Percentiles rank a stretch among this genome's conserved stretches.
Evolutionary conservation across 2,329 filamentous ascomycete species (phyloP).

Genomic region (Zymoseptoria crescenta): DNA sequence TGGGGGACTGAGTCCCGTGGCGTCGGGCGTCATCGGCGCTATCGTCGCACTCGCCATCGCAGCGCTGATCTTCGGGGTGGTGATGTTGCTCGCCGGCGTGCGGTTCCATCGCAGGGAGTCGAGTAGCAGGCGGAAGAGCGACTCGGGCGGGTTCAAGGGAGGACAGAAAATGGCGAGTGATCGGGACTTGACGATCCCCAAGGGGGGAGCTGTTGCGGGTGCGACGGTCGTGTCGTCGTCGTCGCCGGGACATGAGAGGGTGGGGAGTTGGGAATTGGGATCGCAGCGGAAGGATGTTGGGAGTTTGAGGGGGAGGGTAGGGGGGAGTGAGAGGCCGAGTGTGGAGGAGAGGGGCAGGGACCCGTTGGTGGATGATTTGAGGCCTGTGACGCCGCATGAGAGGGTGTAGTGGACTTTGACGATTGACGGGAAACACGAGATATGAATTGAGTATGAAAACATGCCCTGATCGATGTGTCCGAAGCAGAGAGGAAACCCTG

Average conservation of each 20-base stretch:
- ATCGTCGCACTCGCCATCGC: slow-evolving; percentile 43
- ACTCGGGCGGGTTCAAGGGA: slow-evolving; percentile 50
- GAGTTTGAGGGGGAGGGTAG: slow-evolving; percentile 13
- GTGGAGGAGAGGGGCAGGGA: slow-evolving; percentile 33
- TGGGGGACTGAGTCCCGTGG: slow-evolving; percentile 28
- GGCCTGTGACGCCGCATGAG: slow-evolving; percentile 42
- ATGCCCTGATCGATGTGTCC: not conserved
- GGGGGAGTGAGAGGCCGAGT: slow-evolving; percentile 32
- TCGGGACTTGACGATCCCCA: slow-evolving; percentile 42
- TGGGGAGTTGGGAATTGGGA: slow-evolving; percentile 52
- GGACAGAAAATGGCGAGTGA: slow-evolving; percentile 47
- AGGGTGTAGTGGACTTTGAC: slow-evolving; percentile 33
- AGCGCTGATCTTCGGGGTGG: slow-evolving; percentile 34
- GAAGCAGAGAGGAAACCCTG: too few relatives aligned
- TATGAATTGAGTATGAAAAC: not conserved
- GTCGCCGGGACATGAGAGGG: slow-evolving; percentile 42
- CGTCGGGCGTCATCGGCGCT: slow-evolving; percentile 51
- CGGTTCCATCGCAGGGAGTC: slow-evolving; percentile 34
- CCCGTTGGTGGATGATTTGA: slow-evolving; percentile 28
- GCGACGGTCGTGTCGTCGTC: slow-evolving; percentile 20
- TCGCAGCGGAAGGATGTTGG: slow-evolving; percentile 23
- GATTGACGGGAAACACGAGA: not conserved
- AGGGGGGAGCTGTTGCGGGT: slow-evolving; percentile 35
- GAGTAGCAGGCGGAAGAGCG: slow-evolving; percentile 25
- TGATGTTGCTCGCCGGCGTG: slow-evolving; percentile 40